Conservation (phyloP, 2,329 filamentous ascomycete genomes). For the Dothideomycetes sp. region DNA sequence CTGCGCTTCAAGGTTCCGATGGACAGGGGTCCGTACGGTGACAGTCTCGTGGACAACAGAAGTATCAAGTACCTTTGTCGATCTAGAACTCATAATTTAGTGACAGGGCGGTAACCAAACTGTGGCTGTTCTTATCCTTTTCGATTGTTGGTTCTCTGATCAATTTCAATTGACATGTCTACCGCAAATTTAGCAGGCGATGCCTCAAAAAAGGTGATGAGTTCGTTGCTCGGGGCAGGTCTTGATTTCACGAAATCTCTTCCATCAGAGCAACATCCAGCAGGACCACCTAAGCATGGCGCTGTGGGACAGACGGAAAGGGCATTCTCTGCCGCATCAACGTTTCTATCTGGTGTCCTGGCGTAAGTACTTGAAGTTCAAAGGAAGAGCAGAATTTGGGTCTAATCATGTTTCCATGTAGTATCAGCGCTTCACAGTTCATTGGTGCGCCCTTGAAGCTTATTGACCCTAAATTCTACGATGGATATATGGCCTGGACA, state of each 20-base stretch:
- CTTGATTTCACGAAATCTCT: constrained; percentile 23
- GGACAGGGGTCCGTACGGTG: constrained; percentile 2
- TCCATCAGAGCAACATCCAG: constrained; percentile 28
- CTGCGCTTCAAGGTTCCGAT: background rate
- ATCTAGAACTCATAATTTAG: background rate
- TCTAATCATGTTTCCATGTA: constrained; percentile 16
- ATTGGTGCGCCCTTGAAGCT: constrained; percentile 68
- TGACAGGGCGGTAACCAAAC: constrained; percentile 7
- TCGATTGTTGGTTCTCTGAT: too few species aligned
- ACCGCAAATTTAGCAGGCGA: too few species aligned
- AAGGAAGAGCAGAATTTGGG: background rate
- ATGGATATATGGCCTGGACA: constrained; percentile 78
- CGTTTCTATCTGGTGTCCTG: constrained; percentile 41
- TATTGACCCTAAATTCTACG: constrained; percentile 67
- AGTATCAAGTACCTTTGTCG: too few species aligned
- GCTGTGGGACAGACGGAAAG: constrained; percentile 40
- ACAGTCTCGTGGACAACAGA: too few species aligned
- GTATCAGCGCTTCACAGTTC: constrained; percentile 59
- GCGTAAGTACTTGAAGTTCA: constrained; percentile 29
- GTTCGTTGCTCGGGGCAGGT: constrained; percentile 26
- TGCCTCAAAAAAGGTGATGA: constrained; percentile 1
- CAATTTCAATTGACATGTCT: too few species aligned
- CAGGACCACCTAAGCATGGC: constrained; percentile 38
- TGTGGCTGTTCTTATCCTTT: constrained; percentile 8
- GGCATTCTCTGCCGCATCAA: constrained; percentile 41